Evolutionary conservation across 345 rosid genomes (phyloP).

Genomic region (Turritis glabra): DNA sequence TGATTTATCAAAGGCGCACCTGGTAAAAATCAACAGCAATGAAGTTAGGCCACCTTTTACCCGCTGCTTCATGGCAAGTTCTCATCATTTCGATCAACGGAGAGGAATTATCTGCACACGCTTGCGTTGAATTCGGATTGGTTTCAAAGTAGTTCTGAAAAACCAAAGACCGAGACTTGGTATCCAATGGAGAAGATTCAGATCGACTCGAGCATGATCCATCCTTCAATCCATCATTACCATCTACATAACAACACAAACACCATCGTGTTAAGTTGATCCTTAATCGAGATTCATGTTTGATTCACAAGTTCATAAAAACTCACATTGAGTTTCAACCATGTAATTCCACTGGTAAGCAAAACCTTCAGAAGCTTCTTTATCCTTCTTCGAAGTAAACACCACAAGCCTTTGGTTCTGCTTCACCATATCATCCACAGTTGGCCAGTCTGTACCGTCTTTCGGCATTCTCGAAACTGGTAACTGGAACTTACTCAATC

Average conservation of each 20-base stretch:
- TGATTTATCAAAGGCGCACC: conserved; percentile 43
- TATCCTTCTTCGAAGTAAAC: conserved; percentile 70
- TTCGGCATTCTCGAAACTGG: conserved; percentile 85
- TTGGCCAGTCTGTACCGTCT: conserved; percentile 88
- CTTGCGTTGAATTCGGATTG: conserved; percentile 59
- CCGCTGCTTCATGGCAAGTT: conserved; percentile 73
- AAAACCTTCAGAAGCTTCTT: conserved; percentile 88
- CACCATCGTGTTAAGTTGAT: background rate
- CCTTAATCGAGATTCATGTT: background rate
- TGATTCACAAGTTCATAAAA: conserved; percentile 1
- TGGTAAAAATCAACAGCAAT: conserved; percentile 89
- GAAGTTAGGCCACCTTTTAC: conserved; percentile 97
- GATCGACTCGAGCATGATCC: conserved; percentile 70
- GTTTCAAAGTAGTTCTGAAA: conserved; percentile 74
- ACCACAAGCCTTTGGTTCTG: conserved; percentile 82
- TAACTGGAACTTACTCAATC: conserved; percentile 62
- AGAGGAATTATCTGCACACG: conserved; percentile 79
- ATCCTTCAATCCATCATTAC: conserved; percentile 66
- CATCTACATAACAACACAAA: conserved; percentile 56
- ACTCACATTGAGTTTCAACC: conserved; percentile 84
- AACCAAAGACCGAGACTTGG: conserved; percentile 56
- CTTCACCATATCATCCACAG: conserved; percentile 81
- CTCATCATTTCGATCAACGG: conserved; percentile 62
- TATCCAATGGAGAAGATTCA: conserved; percentile 72
- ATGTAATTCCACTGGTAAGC: conserved; percentile 92